These are phyloP conservation scores for Ascomycota sp. DNA, from an alignment of 2,329 filamentous ascomycete genomes.

Conservation along the genomic window DNA sequence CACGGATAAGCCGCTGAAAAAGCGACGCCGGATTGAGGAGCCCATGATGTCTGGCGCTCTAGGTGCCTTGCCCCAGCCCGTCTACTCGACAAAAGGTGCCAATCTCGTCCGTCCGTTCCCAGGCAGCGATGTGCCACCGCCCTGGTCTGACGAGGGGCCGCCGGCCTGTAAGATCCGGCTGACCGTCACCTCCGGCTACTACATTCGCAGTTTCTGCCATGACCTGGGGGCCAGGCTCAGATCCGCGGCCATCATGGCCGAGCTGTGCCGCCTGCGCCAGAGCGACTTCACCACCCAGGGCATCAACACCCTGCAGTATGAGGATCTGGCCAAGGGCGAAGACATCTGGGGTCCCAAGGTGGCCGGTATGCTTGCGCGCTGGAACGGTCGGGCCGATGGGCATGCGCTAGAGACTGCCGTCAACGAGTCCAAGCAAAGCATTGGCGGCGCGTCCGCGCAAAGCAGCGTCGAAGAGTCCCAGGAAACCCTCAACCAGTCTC, in stretches of 20 bases:
- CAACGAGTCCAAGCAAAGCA: constrained; percentile 2
- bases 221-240: constrained; percentile 69
- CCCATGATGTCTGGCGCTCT: constrained; percentile 38
- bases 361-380: constrained; percentile 21
- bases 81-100: constrained; percentile 20
- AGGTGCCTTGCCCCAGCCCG: constrained; percentile 26
- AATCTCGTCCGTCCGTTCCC: constrained; percentile 31
- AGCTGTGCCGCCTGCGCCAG: constrained; percentile 63
- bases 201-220: constrained; percentile 83
- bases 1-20: constrained; percentile 23
- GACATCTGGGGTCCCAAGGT: constrained; percentile 67
- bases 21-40: constrained; percentile 10
- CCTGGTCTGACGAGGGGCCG: constrained; percentile 41
- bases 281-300: constrained; percentile 55
- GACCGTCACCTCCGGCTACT: constrained; percentile 90
- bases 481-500: too few relatives aligned
- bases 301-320: constrained; percentile 56
- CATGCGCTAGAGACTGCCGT: constrained; percentile 5
- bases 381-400: constrained; percentile 16
- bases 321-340: constrained; percentile 57
- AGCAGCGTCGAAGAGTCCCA: too few relatives aligned
- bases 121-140: constrained; percentile 25
- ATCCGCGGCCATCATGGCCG: constrained; percentile 71
- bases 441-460: too few relatives aligned
- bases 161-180: constrained; percentile 70